Percentiles rank a stretch among this genome's conserved stretches.
These are phyloP conservation scores for Draba incana DNA, from an alignment of 345 rosid species.

Conservation along the genomic window DNA sequence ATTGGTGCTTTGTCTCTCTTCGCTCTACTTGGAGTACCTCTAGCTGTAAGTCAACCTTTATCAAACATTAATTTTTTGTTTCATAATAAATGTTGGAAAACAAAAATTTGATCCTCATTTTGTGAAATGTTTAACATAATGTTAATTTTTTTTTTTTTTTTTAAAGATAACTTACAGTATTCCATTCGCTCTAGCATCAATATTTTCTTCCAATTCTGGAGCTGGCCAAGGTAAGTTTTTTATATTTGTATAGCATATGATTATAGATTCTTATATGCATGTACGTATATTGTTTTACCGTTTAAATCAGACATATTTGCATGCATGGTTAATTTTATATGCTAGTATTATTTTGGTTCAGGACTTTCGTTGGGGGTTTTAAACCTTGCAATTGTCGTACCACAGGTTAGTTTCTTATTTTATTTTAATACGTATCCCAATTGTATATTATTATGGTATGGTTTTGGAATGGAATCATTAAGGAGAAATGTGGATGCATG, in stretches of 20 bases:
- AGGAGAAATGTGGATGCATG: not conserved
- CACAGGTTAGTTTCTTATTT: slow-evolving; percentile 53
- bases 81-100: too few relatives aligned
- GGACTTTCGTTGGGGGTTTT: slow-evolving; percentile 87
- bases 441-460: not conserved
- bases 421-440: not conserved
- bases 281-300: too few relatives aligned
- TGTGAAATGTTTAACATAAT: not conserved
- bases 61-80: too few relatives aligned
- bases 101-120: not conserved
- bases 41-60: slow-evolving; percentile 50
- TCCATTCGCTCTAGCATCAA: slow-evolving; percentile 89
- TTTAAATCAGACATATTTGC: not conserved
- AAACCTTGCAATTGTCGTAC: slow-evolving; percentile 76
- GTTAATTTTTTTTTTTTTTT: not conserved
- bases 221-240: slow-evolving; percentile 78
- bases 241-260: not conserved
- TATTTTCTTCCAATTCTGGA: slow-evolving; percentile 54
- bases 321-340: not conserved
- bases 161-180: slow-evolving; percentile 69
- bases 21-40: slow-evolving; percentile 70
- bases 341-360: slow-evolving; percentile 22
- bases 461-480: not conserved
- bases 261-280: not conserved
- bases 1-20: slow-evolving; percentile 58